These are phyloP conservation scores for Raddia guianensis DNA, from an alignment of 176 grass and related monocot species.

Conservation along the genomic window DNA sequence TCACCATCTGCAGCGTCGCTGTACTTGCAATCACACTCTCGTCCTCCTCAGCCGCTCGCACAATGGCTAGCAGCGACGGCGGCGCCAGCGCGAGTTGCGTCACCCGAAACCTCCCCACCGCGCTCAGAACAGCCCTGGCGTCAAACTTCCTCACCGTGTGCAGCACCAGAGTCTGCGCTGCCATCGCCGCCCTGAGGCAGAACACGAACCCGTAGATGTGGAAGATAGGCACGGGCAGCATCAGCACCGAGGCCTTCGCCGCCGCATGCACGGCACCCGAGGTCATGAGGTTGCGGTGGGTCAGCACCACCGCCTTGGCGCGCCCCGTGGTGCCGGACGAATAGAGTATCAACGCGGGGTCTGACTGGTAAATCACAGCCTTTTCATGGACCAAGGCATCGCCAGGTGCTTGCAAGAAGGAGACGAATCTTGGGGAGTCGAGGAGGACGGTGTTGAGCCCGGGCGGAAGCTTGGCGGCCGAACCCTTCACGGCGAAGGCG, in stretches of 20 bases:
- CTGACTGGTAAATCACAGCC: slow-evolving; percentile 35
- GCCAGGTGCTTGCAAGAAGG: slow-evolving; percentile 9
- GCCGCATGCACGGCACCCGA: neutral
- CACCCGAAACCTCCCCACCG: slow-evolving; percentile 17
- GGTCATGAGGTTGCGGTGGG: slow-evolving; percentile 50
- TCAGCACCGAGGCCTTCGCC: neutral
- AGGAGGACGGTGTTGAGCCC: slow-evolving; percentile 29
- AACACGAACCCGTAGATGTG: slow-evolving; percentile 52
- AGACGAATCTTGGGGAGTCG: slow-evolving; percentile 42
- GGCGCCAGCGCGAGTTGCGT: slow-evolving; percentile 44
- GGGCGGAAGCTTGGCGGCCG: slow-evolving; percentile 31
- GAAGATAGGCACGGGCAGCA: slow-evolving; percentile 57
- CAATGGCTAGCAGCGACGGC: slow-evolving; percentile 40
- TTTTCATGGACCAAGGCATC: neutral
- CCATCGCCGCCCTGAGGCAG: slow-evolving; percentile 36
- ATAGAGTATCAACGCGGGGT: slow-evolving; percentile 47
- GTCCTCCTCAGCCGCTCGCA: slow-evolving; percentile 35
- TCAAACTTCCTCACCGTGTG: slow-evolving; percentile 48
- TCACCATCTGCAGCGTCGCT: slow-evolving; percentile 14
- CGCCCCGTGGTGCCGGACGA: slow-evolving; percentile 54
- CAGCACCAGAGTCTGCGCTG: slow-evolving; percentile 37
- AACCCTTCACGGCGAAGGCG: slow-evolving; percentile 39
- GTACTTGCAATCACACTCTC: neutral
- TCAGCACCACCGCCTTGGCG: slow-evolving; percentile 41
- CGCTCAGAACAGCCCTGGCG: slow-evolving; percentile 8